These are phyloP conservation scores for Alternaria consortialis DNA, from an alignment of 2,329 filamentous ascomycete species.

Conservation along the genomic window DNA sequence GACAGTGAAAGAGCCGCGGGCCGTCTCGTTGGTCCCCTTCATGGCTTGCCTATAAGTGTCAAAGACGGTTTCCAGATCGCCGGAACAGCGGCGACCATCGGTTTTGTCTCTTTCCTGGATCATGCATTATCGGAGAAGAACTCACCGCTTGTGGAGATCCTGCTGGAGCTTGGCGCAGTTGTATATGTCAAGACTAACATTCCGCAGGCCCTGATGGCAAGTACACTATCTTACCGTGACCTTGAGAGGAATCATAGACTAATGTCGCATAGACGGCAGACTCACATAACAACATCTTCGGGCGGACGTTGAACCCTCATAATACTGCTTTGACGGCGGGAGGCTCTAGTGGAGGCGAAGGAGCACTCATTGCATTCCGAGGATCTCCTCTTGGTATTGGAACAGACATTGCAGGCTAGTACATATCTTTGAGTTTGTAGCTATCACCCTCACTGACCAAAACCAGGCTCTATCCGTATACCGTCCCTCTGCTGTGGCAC, in stretches of 20 bases:
- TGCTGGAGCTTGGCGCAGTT: constrained; percentile 68
- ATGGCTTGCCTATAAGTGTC: constrained; percentile 69
- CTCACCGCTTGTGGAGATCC: constrained; percentile 63
- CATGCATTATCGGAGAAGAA: constrained; percentile 59
- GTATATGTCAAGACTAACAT: constrained; percentile 74
- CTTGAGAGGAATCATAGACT: constrained; percentile 25
- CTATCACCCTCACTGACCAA: not conserved
- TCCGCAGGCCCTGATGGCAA: constrained; percentile 71
- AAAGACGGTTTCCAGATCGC: constrained; percentile 73
- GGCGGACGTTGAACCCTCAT: constrained; percentile 67
- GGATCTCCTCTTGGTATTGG: constrained; percentile 68
- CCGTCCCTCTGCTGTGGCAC: constrained; percentile 62
- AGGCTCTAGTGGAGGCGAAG: constrained; percentile 71
- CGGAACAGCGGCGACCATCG: constrained; percentile 63
- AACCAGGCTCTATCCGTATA: constrained; percentile 53
- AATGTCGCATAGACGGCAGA: constrained; percentile 57
- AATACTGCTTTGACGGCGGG: constrained; percentile 67
- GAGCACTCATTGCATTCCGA: constrained; percentile 65
- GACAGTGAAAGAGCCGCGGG: constrained; percentile 58
- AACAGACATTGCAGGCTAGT: constrained; percentile 62
- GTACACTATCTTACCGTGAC: not conserved
- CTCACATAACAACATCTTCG: constrained; percentile 70
- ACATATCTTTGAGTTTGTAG: not conserved
- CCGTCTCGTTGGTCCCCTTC: constrained; percentile 66
- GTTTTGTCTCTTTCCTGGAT: constrained; percentile 67